Conservation (phyloP, 305 asterid genomes). For the Ilex paraguariensis region DNA sequence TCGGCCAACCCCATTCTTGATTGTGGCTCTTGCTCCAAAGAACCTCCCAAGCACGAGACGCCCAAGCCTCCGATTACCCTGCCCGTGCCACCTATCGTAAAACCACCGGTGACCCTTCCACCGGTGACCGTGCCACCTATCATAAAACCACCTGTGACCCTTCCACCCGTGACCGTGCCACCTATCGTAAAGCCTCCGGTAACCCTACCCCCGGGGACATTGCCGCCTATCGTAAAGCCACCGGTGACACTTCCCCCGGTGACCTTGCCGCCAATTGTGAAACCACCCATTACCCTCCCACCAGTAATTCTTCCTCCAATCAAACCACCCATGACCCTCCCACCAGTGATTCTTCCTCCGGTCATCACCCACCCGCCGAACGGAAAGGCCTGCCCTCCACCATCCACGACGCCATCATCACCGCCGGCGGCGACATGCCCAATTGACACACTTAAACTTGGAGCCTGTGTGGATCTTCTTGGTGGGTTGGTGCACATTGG, state of each 20-base stretch:
- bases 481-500: constrained; percentile 67
- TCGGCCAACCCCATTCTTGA: constrained; percentile 37
- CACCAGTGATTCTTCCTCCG: constrained; percentile 19
- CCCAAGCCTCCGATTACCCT: constrained; percentile 9
- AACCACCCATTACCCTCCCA: constrained; percentile 16
- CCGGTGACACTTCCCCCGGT: constrained; percentile 5
- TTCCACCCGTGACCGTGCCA: background rate
- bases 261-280: constrained; percentile 15
- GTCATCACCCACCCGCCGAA: constrained; percentile 18
- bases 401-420: constrained; percentile 9
- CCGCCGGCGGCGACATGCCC: constrained; percentile 45
- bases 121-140: constrained; percentile 6
- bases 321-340: constrained; percentile 19
- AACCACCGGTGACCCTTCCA: background rate
- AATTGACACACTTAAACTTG: constrained; percentile 63
- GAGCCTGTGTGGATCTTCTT: constrained; percentile 74
- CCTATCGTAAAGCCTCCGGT: background rate
- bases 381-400: constrained; percentile 25
- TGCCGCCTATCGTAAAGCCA: constrained; percentile 6
- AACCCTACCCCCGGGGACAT: background rate
- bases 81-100: constrained; percentile 4
- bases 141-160: background rate
- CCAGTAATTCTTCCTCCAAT: constrained; percentile 9
- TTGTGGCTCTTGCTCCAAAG: constrained; percentile 44
- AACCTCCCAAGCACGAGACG: constrained; percentile 12